Evolutionary conservation across 176 grass and related monocot species (phyloP).

Genomic region (Aegilops sharonensis): DNA sequence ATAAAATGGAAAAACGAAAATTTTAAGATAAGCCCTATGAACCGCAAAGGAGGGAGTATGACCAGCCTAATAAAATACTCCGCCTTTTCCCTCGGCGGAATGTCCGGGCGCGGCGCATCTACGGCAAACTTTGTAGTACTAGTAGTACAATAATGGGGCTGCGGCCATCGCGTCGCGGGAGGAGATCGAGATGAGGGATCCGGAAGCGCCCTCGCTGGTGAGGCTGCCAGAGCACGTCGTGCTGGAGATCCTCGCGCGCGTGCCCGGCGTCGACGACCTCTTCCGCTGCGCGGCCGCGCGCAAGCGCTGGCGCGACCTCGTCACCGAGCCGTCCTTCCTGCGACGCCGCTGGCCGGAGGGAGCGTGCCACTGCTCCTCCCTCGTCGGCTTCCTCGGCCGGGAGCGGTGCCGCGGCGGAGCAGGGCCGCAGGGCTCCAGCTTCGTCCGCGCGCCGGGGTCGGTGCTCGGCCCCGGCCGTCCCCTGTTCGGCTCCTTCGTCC

Average conservation of each 20-base stretch:
- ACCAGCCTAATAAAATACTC: too few species aligned
- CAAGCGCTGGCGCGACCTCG: constrained; percentile 4
- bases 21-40: too few species aligned
- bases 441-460: background rate
- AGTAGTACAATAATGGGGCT: background rate
- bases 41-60: too few species aligned
- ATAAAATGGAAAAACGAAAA: too few species aligned
- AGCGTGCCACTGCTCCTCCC: background rate
- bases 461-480: background rate
- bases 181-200: background rate
- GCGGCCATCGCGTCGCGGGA: background rate
- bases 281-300: constrained; percentile 9
- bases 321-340: background rate
- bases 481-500: background rate
- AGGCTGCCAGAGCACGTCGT: background rate
- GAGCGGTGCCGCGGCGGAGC: too few species aligned
- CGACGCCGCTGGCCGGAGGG: background rate
- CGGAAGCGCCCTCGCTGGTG: background rate
- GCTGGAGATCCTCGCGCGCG: background rate
- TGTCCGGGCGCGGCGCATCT: too few species aligned
- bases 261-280: background rate
- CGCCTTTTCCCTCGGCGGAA: too few species aligned
- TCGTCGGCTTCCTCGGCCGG: constrained; percentile 1
- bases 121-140: too few species aligned
- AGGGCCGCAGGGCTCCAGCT: background rate